These are phyloP conservation scores for Pichia phayaonensis DNA, from an alignment of 805 yeast species.

Conservation along the genomic window DNA sequence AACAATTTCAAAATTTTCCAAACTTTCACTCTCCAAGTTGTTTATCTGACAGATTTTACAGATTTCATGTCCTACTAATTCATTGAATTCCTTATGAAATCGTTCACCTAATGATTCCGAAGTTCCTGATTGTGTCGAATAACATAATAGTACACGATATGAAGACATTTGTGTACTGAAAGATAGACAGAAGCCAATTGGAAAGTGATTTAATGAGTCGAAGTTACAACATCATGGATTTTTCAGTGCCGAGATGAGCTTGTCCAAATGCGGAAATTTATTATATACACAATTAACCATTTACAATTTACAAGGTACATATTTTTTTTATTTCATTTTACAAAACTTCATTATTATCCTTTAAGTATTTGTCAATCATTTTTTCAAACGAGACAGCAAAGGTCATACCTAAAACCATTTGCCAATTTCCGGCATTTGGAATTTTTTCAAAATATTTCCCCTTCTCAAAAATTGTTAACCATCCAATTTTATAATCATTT, in stretches of 20 bases:
- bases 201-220: too few relatives aligned
- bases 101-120: slow-evolving; percentile 73
- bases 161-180: slow-evolving; percentile 34
- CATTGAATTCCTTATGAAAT: slow-evolving; percentile 20
- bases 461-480: slow-evolving; percentile 57
- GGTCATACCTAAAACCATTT: slow-evolving; percentile 43
- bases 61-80: not conserved
- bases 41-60: not conserved
- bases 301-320: not conserved
- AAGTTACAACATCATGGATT: too few relatives aligned
- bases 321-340: not conserved
- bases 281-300: too few relatives aligned
- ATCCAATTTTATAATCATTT: slow-evolving; percentile 51
- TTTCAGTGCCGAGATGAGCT: not conserved
- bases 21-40: not conserved
- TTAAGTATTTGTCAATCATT: slow-evolving; percentile 21
- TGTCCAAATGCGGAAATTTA: not conserved
- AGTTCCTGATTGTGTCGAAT: slow-evolving; percentile 92
- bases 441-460: slow-evolving; percentile 21
- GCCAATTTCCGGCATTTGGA: slow-evolving; percentile 47
- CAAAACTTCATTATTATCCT: slow-evolving; percentile 2
- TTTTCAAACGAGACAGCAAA: slow-evolving; percentile 43
- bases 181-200: too few relatives aligned
- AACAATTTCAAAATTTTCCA: slow-evolving; percentile 11
- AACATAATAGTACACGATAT: slow-evolving; percentile 52